Evolutionary conservation across 257 asterid species (phyloP).

Genomic region (Orobanche coerulescens): DNA sequence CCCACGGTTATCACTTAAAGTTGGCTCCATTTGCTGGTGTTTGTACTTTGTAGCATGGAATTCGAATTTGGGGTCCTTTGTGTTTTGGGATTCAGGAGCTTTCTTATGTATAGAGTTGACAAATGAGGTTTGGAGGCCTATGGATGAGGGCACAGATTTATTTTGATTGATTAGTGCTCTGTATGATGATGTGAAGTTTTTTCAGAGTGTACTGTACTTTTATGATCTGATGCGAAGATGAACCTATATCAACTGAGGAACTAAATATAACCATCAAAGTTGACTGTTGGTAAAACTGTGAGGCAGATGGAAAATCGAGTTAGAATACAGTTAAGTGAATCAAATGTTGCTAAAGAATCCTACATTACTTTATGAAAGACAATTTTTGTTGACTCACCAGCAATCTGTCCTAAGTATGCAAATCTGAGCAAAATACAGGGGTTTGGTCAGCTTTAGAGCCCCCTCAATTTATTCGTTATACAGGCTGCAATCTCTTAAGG

Average conservation of each 20-base stretch:
- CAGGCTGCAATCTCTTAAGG: not conserved
- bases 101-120: not conserved
- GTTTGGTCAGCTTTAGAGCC: not conserved
- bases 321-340: not conserved
- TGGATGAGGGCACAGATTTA: not conserved
- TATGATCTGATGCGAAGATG: not conserved
- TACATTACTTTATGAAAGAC: not conserved
- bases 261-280: too few relatives aligned
- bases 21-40: not conserved
- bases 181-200: not conserved
- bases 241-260: not conserved
- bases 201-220: not conserved
- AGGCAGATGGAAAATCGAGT: not conserved
- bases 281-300: not conserved
- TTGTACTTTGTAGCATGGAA: conserved; percentile 1
- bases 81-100: not conserved
- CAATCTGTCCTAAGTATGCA: not conserved
- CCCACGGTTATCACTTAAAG: not conserved
- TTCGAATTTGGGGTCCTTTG: not conserved
- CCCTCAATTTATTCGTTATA: not conserved
- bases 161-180: not conserved
- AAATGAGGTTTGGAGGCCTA: not conserved
- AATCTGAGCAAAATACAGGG: not conserved
- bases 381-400: not conserved
- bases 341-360: not conserved